phyloP scores from a whole-genome alignment of 2,329 filamentous ascomycete genomes.

The Blastomyces parvus region DNA sequence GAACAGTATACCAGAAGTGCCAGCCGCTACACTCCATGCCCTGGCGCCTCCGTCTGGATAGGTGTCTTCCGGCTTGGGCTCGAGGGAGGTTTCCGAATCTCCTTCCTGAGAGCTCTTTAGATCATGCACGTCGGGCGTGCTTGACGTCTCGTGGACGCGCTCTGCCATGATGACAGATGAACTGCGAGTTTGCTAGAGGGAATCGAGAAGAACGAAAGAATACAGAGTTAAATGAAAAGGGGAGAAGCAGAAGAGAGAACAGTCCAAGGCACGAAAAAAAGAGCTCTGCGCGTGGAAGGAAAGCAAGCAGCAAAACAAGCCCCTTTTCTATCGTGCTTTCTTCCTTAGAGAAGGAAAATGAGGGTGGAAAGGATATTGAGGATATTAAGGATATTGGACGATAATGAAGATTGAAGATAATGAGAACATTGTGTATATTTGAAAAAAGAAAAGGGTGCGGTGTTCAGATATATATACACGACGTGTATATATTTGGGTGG shows the following conservation, averaged over 20 bases:
- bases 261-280: background rate
- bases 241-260: background rate
- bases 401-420: background rate
- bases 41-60: constrained; percentile 22
- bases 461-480: background rate
- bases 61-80: background rate
- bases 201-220: background rate
- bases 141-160: background rate
- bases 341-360: background rate
- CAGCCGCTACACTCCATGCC: constrained; percentile 22
- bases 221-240: background rate
- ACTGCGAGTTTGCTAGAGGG: background rate
- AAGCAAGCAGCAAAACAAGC: background rate
- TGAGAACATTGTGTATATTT: background rate
- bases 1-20: constrained; percentile 20
- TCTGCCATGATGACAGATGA: background rate
- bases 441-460: background rate
- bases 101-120: background rate
- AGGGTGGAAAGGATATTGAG: background rate
- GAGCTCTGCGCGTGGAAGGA: background rate
- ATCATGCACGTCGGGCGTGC: background rate
- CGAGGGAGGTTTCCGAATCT: background rate
- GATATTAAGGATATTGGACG: background rate
- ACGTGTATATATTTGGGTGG: background rate
- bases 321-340: background rate